Base-by-base conservation (phyloP, 2,329 filamentous ascomycete species). In the Colletotrichum phormii region DNA sequence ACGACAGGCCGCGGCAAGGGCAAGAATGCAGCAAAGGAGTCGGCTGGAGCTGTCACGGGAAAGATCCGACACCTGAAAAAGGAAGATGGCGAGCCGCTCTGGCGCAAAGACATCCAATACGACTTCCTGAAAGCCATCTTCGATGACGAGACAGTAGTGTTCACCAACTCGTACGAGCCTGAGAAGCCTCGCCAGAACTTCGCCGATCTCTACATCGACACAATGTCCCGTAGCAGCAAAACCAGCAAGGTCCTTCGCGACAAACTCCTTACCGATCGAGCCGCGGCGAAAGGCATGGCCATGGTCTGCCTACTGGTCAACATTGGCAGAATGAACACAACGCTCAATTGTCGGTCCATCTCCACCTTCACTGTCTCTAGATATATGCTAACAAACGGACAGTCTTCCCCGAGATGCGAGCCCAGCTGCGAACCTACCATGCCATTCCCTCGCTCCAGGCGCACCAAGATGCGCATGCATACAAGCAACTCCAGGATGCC, bases 401-500 rank as follows among this genome's bases (percentile, higher is more conserved):
- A 97, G 97, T 99, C 87, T 99, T 99, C 81, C 97, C 97, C 26
- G 97, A 99, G 82, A 99, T 99, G 97, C 94, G 97, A 83, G 97
- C 97, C 35, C 97, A 99, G 80, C 88, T 99, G 37, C 93, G 97
- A 81, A 99, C 97, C 46, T 99, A 99, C 84, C 97, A 99, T 81
- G 96, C 97, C 13, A 99, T 99, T 76, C 97, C 97, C 15, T 98
- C 95, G 1, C 88, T 99, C 7, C 97, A 99, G 84, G 96, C 96
- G 58, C 94, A 95, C 76, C 95, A 98, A 83, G 97, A 98, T 78
- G 93, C 95, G 12, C 96, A 97, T 77, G 95, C 96, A 66, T 98
- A 99, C 87, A 99, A 99, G 80, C 97, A 98, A 79, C 88, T 99
- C 7, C 97, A 99, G 82, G 97, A 99, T 84, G 97, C 97, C 1